Evolutionary conservation across 1,139 yeast genomes (phyloP).

Genomic region (Yamadazyma taylorii): DNA sequence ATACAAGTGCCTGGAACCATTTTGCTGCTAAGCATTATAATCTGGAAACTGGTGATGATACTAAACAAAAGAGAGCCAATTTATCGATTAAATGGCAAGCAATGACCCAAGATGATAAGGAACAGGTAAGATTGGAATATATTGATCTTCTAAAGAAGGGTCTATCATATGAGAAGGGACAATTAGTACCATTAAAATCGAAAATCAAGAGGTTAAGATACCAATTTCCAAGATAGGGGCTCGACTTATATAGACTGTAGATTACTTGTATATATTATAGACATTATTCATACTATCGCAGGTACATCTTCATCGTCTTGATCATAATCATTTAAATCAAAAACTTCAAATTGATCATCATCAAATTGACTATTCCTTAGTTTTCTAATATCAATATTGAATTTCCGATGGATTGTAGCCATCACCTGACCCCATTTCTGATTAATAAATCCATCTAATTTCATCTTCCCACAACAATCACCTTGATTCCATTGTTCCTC

Average conservation of each 20-base stretch:
- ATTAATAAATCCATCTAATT: constrained; percentile 20
- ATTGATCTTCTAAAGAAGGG: constrained; percentile 29
- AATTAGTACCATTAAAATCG: constrained; percentile 16
- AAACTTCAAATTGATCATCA: constrained; percentile 24
- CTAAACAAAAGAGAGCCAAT: constrained; percentile 6
- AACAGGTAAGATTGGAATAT: constrained; percentile 21
- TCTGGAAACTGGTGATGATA: constrained; percentile 7
- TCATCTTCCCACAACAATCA: constrained; percentile 23
- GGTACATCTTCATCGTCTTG: constrained; percentile 33
- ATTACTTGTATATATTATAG: neutral
- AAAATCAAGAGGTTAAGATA: constrained; percentile 10
- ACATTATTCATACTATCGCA: constrained; percentile 18
- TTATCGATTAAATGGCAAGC: constrained; percentile 25
- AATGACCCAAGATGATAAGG: constrained; percentile 18
- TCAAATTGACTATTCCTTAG: constrained; percentile 14
- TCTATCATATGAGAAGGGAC: constrained; percentile 31
- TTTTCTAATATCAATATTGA: constrained; percentile 18
- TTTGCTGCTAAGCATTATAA: constrained; percentile 22
- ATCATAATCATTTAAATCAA: constrained; percentile 21
- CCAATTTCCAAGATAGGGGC: neutral
- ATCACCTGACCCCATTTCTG: constrained; percentile 20
- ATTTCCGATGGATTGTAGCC: constrained; percentile 12
- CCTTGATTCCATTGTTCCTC: constrained; percentile 12
- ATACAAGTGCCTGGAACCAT: constrained; percentile 39
- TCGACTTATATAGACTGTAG: neutral